Base-by-base conservation (phyloP, 2,329 filamentous ascomycete genomes). In the Calonectria naviculata region DNA sequence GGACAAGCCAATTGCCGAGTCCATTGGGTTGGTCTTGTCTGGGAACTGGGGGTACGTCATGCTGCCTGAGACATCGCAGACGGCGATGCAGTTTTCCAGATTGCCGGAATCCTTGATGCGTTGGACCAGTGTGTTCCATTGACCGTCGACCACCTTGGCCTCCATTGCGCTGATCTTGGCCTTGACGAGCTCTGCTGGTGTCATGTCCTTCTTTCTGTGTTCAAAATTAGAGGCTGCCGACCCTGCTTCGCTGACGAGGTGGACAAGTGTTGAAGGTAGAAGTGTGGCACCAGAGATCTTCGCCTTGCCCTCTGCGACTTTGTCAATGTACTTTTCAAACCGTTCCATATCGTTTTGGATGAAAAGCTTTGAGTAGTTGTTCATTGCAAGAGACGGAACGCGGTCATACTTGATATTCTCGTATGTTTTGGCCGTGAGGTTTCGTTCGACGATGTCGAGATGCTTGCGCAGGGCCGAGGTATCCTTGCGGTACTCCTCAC, bases 91-190 rank as follows among this genome's bases (percentile, higher is more conserved):
- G 19, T 85, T 87, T 19, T 86, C 81, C 9, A 92, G 80, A 0
- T 82, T 85, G 3, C 89, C 89, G 3, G 85, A 88, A 71, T 90
- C 87, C 60, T 85, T 87, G 78, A 91, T 86, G 2, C 89, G 86
- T 78, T 89, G 83, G n/a, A 91, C 88, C 0, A 91, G 81, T 0
- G 86, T 82, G 10, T 87, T 87, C 90, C 89, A 91, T 75, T 91
- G 89, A 0, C 83, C 85, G 65, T 89, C 83, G 3, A 84, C 41
- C 3, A 87, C 82, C 65, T 85, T 84, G 31, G 62, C 31, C 28
- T 82, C 71, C 2, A 87, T 78, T 7, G 78, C 70, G 0, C 56
- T 49, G 2, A 81, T 73, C 73, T 83, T 84, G 5, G 71, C 67
- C 10, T 79, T 68, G 6, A 84, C 52, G 12, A 81, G 54, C 5